These are phyloP conservation scores for Cercospora sp. DNA, from an alignment of 2,329 filamentous ascomycete genomes.

Conservation along the genomic window DNA sequence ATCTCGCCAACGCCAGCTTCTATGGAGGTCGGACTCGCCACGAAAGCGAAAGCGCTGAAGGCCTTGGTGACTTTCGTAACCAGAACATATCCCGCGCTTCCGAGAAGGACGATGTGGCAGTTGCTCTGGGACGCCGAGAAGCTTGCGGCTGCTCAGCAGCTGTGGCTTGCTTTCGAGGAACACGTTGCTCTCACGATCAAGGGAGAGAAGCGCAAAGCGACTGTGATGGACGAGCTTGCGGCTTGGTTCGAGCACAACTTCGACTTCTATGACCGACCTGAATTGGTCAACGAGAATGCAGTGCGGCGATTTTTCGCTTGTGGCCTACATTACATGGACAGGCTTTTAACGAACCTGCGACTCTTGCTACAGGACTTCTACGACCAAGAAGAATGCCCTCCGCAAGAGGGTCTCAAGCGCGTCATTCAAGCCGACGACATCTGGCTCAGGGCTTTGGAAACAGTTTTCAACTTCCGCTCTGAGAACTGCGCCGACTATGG, in stretches of 20 bases:
- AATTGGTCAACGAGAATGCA: slow-evolving; percentile 70
- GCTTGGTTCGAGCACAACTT: slow-evolving; percentile 74
- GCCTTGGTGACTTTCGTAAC: slow-evolving; percentile 72
- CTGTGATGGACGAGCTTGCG: slow-evolving; percentile 72
- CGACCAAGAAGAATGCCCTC: slow-evolving; percentile 16
- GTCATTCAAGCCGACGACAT: slow-evolving; percentile 72
- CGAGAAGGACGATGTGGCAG: slow-evolving; percentile 70
- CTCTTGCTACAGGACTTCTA: slow-evolving; percentile 24
- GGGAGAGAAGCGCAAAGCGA: slow-evolving; percentile 62
- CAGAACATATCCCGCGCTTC: slow-evolving; percentile 63
- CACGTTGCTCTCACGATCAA: slow-evolving; percentile 52
- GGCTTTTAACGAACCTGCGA: slow-evolving; percentile 30
- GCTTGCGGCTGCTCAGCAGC: slow-evolving; percentile 71
- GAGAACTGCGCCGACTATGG: slow-evolving; percentile 71
- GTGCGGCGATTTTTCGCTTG: slow-evolving; percentile 82
- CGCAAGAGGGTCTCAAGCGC: slow-evolving; percentile 49
- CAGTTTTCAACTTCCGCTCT: slow-evolving; percentile 68
- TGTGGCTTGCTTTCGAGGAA: slow-evolving; percentile 80
- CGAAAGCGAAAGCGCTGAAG: slow-evolving; percentile 70
- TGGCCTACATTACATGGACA: slow-evolving; percentile 32
- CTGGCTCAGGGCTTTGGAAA: slow-evolving; percentile 63
- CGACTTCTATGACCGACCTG: slow-evolving; percentile 65
- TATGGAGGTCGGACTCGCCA: slow-evolving; percentile 75
- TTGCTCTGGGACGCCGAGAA: slow-evolving; percentile 90
- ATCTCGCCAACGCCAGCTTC: slow-evolving; percentile 69